Percentiles rank a stretch among this genome's conserved stretches.
These are phyloP conservation scores for Daldinia loculata DNA, from an alignment of 495 filamentous ascomycete genomes.

Conservation along the genomic window DNA sequence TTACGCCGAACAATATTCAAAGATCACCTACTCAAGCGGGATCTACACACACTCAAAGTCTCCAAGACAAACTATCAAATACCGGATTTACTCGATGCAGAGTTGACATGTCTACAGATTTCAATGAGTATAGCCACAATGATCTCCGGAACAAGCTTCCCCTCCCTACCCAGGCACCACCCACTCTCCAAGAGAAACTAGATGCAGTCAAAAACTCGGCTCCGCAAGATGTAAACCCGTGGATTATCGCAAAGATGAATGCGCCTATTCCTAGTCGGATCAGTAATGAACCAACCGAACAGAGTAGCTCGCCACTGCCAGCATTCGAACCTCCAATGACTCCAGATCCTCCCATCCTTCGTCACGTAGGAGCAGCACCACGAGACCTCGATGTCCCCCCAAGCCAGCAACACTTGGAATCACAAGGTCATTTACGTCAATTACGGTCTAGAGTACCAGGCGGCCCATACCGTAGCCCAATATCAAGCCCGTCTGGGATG, in stretches of 20 bases:
- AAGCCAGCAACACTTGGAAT: conserved; percentile 21
- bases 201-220: conserved; percentile 24
- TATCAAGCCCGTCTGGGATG: conserved; percentile 24
- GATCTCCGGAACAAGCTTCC: conserved; percentile 14
- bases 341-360: conserved; percentile 43
- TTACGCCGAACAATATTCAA: conserved; percentile 20
- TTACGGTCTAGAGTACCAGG: conserved; percentile 26
- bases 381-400: conserved; percentile 42
- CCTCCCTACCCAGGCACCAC: conserved; percentile 8
- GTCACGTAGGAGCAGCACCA: conserved; percentile 40
- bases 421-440: conserved; percentile 1
- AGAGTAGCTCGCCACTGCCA: background rate
- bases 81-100: conserved; percentile 41
- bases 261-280: conserved; percentile 40
- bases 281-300: conserved; percentile 3
- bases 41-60: background rate
- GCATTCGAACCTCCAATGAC: conserved; percentile 22
- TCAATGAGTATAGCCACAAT: conserved; percentile 41
- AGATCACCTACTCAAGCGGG: background rate
- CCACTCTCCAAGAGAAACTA: conserved; percentile 17
- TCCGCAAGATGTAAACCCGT: conserved; percentile 61
- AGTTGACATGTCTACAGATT: conserved; percentile 51
- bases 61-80: conserved; percentile 8
- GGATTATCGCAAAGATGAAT: conserved; percentile 68
- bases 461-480: conserved; percentile 41